Base-by-base conservation (phyloP, 306 rosid species). In the Cicer cuneatum region DNA sequence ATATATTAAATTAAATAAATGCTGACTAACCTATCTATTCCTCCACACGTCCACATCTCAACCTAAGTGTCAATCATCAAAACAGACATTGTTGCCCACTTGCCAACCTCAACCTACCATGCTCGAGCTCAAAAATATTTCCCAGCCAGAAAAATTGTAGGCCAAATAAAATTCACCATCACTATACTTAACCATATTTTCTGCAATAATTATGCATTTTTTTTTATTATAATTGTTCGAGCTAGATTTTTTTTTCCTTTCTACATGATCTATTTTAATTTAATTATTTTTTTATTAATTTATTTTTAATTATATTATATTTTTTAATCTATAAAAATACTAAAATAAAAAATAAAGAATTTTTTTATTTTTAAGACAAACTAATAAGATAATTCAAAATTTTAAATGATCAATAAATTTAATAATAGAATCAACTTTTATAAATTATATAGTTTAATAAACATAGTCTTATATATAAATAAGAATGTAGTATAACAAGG, bases 1-100 rank as follows among this genome's bases (percentile, higher is more conserved):
- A 24, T 35, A 6, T 56, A 51, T 66, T 45, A 54, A 65, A 48
- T 39, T 47, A 38, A 78, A 78, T 52, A 71, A 79, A 79, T 79
- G 79, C 41, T 73, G 83, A 80, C 58, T 80, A 57, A 73, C 66
- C 42, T 66, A 46, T 59, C 13, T 49, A 18, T 72, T 53, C 52
- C 46, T 48, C 75, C 79, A 74, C 72, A 41, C 67, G 59, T 60
- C 76, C 10, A 41, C 66, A 68, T 68, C 80, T 40, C 1, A 58
- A 67, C 79, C 76, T 74, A 66, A 24, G 70, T 66, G 75, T 80
- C 79, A 57, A 56, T 73, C 53, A 57, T 3, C 6, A 10, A 66
- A 59, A 66, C 24, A 56, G 45, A 63, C 68, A 71, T 8, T 53
- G 43, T 72, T 65, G 67, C 70, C 57, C 53, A 75, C 66, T 57